Evolutionary conservation across 139 green algal species (phyloP), one percentile per base, ranked within the genome.

Genomic region (Haematococcus lacustris): DNA sequence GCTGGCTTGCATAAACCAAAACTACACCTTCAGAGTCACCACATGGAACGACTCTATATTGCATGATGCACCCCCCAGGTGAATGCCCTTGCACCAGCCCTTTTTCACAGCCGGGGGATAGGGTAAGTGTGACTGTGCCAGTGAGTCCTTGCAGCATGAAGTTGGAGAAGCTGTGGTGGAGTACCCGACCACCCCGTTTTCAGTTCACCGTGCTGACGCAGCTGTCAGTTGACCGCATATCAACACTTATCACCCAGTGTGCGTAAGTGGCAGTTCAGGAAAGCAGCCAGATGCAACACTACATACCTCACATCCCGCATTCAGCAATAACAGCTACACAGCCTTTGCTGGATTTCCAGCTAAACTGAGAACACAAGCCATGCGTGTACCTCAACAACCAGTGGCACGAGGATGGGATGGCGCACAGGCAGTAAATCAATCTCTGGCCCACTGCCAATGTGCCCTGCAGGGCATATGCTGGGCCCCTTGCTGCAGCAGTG

Each of bases 161-260:
- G 39, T 38, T 83, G 37, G 72, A 83, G 40, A 17, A 6, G 28
- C 47, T 80, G 28, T 53, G 71, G 37, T 77, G 74, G 73, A 66
- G 37, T 38, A 9, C 32, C 2, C 66, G 63, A 28, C 66, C 70
- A 1, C 65, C 38, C 0, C 43, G 37, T 3, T 78, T 78, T 38
- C 17, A 75, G 9, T 69, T 83, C 70, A 80, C 78, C 4, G 63
- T 83, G 37, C 62, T 83, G 37, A 83, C 78, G 25, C 78, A 83
- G 66, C 70, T 83, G 0, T 80, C 78, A 1, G 7, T 80, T 28
- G 70, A 83, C 66, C 70, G 78, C 7, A 70, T 79, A 9, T 71
- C 73, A 40, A 71, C 74, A 7, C 78, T 83, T 23, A 76, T 76
- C 66, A 80, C 80, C 39, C 76, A 80, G 69, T 76, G 70, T 53